Base-by-base conservation (phyloP, 805 yeast species). In the Dipodascus geniculatus region DNA sequence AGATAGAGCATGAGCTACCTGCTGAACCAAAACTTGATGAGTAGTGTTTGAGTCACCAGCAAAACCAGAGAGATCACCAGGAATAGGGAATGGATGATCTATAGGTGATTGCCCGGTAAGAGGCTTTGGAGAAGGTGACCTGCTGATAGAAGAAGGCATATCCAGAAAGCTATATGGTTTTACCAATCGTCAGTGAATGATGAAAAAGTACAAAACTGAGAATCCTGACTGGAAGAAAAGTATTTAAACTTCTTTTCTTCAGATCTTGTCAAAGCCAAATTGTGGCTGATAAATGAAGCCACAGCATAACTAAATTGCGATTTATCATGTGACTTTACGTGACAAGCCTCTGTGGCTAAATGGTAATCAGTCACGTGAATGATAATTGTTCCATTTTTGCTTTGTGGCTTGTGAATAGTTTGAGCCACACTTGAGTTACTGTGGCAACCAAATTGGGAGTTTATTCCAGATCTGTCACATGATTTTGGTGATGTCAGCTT, bases 1-100 rank as follows among this genome's bases (percentile, higher is more conserved):
- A 23, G 72, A 63, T 14, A 68, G 58, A 8, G 63, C 60, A 56
- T 68, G 71, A 22, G 68, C 63, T 8, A 59, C 61, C 51, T 61
- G 65, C 60, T 69, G 69, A 17, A 67, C 65, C 23, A 60, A 54
- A 23, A 60, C 50, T 54, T 65, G 67, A 23, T 58, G 56, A 14
- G 65, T 62, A 16, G 55, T 57, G 49, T 60, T 58, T 22, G 59
- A 42, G n/a, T 62, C 49, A 1, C 64, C 63, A 8, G 51, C 23
- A 23, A 60, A 23, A 6, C 57, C 49, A 3, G 48, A 42, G n/a
- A 59, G n/a, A 31, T 61, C 63, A 3, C 58, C 55, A 20, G 60
- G 51, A 19, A 58, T 51, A 9, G 57, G 55, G 38, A 60, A 60
- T 22, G 61, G 60, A 4, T 47, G 49, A 47, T 47, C 49, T n/a